Base-by-base conservation (phyloP, 805 yeast genomes). In the Saccharomycopsis selenospora region DNA sequence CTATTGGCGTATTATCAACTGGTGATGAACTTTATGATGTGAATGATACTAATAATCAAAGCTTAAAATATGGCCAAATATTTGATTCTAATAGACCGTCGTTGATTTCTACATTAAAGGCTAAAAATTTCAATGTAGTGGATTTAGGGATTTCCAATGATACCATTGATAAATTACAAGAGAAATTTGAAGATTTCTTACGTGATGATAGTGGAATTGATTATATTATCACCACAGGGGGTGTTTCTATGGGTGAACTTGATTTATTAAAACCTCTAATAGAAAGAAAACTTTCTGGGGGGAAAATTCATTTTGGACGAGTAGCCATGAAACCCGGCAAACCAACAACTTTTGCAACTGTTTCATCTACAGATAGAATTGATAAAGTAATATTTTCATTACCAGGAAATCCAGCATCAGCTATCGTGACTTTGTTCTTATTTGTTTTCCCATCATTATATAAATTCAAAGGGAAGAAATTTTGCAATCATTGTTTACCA, bases 291-390 rank as follows among this genome's bases (percentile, higher is more conserved):
- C 53, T 76, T 14, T 14, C n/a, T 33, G 61, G 62, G 0, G 80
- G 79, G 1, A 55, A 51, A 0, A 71, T 76, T 30, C 77, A 73
- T 51, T 76, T 76, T 57, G 81, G 81, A 3, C 59, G 80, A 38
- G 79, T 76, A 4, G 68, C 68, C n/a, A 76, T 76, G 78, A 76
- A 76, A 54, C 81, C 81, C 1, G 81, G 81, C 0, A 76, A 76
- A 52, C 81, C 81, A 2, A 71, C 78, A 1, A 76, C 81, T 1
- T 76, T 75, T 63, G 80, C 79, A 0, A 73, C 78, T 0, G 48
- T 67, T 8, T 55, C 50, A 11, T 11, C 78, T 0, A 72, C 77
- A 0, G 46, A 66, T 8, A 56, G 50, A 10, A 33, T 33, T 5
- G 38, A 33, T 4, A 70, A 63, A 46, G 57, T 64, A 3, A 65